Evolutionary conservation across 495 filamentous ascomycete genomes (phyloP).

Genomic region (Penicillium bovifimosum): DNA sequence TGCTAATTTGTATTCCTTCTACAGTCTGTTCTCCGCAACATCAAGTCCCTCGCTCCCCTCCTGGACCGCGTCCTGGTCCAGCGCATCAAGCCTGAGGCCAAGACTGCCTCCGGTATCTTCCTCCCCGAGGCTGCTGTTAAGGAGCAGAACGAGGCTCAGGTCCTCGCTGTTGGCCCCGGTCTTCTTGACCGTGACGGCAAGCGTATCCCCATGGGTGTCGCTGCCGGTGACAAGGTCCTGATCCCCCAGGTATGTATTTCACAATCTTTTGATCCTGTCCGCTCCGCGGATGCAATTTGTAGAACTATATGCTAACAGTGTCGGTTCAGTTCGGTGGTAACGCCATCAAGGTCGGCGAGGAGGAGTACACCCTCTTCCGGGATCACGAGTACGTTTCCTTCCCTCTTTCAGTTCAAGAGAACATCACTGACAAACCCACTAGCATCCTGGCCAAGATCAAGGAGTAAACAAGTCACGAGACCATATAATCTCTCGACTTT

Average conservation of each 20-base stretch:
- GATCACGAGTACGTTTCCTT: constrained; percentile 79
- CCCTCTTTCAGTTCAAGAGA: background rate
- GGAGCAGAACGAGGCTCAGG: constrained; percentile 95
- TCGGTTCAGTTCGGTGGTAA: constrained; percentile 77
- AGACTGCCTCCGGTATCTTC: constrained; percentile 94
- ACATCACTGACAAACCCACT: constrained; percentile 20
- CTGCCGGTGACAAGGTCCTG: constrained; percentile 83
- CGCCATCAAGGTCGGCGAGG: constrained; percentile 93
- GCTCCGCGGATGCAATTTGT: background rate
- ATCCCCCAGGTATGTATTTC: constrained; percentile 78
- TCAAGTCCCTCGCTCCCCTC: constrained; percentile 92
- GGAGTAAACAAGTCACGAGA: constrained; percentile 50
- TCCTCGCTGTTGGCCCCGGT: constrained; percentile 92
- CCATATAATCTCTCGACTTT: constrained; percentile 15
- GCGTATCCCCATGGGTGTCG: constrained; percentile 73
- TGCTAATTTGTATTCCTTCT: background rate
- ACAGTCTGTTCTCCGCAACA: constrained; percentile 73
- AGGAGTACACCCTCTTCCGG: constrained; percentile 92
- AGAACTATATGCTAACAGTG: constrained; percentile 6
- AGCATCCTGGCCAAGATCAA: constrained; percentile 88
- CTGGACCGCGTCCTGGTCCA: constrained; percentile 98
- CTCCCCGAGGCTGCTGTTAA: constrained; percentile 95
- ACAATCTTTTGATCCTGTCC: background rate
- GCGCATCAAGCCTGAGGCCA: constrained; percentile 93
- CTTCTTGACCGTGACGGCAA: constrained; percentile 80